Percentiles rank a stretch among this genome's conserved stretches.
Evolutionary conservation across 176 grass and related monocot genomes (phyloP).

Genomic region (Bromus sterilis): DNA sequence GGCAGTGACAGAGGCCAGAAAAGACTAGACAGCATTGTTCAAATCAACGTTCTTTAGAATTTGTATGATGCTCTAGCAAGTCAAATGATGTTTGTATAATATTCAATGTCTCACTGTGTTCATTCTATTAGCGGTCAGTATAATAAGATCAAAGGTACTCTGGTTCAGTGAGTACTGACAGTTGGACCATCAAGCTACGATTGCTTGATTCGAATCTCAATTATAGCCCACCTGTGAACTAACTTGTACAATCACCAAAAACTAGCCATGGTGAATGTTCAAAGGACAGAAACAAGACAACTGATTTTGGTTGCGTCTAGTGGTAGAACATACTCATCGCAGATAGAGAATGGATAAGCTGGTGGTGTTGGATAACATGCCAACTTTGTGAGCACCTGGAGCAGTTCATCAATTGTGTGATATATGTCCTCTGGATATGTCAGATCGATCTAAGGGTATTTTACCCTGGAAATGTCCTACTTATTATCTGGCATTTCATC

Average conservation of each 20-base stretch:
- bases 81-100: neutral
- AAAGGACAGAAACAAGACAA: neutral
- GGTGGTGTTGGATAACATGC: neutral
- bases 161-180: neutral
- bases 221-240: neutral
- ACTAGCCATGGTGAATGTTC: neutral
- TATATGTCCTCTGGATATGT: neutral
- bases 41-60: neutral
- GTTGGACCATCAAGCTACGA: neutral
- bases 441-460: neutral
- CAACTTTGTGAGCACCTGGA: neutral
- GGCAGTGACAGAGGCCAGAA: neutral
- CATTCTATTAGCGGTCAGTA: neutral
- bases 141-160: neutral
- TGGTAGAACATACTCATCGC: neutral
- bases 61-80: neutral
- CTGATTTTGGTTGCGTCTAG: neutral
- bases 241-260: neutral
- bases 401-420: neutral
- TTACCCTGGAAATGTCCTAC: neutral
- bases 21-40: neutral
- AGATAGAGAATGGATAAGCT: neutral
- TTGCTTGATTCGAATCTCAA: neutral
- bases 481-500: constrained; percentile 29
- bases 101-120: neutral